These are phyloP conservation scores for Ilyonectria destructans DNA, from an alignment of 2,329 filamentous ascomycete genomes.

Conservation along the genomic window DNA sequence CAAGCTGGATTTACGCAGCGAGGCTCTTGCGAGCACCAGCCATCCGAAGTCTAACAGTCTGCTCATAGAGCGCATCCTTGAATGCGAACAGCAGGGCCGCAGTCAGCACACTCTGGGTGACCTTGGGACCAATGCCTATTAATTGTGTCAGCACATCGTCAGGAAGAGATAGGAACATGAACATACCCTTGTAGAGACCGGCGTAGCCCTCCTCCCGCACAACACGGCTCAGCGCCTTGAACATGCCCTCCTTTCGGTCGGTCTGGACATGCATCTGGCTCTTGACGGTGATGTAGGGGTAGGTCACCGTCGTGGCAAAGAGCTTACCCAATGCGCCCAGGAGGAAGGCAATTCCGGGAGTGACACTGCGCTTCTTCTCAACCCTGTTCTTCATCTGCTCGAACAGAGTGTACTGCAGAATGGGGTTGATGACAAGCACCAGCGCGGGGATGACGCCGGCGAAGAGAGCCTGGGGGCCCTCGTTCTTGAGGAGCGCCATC, in stretches of 20 bases:
- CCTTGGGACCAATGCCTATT: conserved; percentile 92
- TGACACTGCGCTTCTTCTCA: conserved; percentile 82
- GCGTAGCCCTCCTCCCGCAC: conserved; percentile 91
- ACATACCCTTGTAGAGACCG: conserved; percentile 91
- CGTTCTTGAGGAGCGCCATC: conserved; percentile 83
- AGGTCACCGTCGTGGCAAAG: conserved; percentile 93
- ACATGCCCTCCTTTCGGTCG: conserved; percentile 86
- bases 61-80: conserved; percentile 95
- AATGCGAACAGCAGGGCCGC: conserved; percentile 98
- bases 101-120: conserved; percentile 96
- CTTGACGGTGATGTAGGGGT: conserved; percentile 99
- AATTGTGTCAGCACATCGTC: conserved; percentile 27
- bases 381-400: conserved; percentile 96
- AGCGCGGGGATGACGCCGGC: conserved; percentile 93
- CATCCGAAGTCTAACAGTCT: conserved; percentile 78
- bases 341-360: conserved; percentile 89
- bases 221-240: conserved; percentile 83
- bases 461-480: conserved; percentile 90
- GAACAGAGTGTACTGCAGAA: conserved; percentile 98
- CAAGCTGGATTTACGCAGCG: conserved; percentile 47
- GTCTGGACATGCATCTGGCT: conserved; percentile 95
- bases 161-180: not conserved
- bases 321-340: conserved; percentile 95
- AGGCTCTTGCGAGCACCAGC: conserved; percentile 59
- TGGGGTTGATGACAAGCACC: conserved; percentile 97